Evolutionary conservation across 495 filamentous ascomycete genomes (phyloP).

Genomic region (Neurospora sublineolata): DNA sequence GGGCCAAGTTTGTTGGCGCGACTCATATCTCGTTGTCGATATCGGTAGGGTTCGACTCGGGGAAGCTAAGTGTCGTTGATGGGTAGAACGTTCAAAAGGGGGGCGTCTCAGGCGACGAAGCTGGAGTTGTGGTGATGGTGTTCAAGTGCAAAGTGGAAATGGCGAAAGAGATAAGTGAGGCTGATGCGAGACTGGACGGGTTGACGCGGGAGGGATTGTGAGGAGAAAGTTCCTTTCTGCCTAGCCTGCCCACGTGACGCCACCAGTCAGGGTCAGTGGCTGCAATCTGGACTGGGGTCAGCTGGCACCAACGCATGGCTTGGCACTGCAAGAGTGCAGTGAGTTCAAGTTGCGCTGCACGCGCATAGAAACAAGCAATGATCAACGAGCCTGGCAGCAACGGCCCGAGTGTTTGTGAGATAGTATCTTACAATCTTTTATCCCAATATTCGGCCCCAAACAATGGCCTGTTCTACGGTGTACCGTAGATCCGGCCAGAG

Average conservation of each 20-base stretch:
- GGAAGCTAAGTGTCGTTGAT: conserved; percentile 7
- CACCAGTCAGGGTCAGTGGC: not conserved
- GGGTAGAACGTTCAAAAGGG: conserved; percentile 7
- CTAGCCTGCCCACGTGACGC: conserved; percentile 21
- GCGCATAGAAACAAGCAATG: not conserved
- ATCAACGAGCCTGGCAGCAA: not conserved
- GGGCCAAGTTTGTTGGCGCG: conserved; percentile 81
- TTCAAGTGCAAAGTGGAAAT: conserved; percentile 4
- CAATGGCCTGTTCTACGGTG: not conserved
- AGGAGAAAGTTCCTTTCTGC: conserved; percentile 21
- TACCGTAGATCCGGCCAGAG: too few species aligned
- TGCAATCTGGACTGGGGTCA: not conserved
- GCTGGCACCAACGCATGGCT: not conserved
- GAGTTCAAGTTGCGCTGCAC: not conserved
- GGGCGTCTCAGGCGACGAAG: not conserved
- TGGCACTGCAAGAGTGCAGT: not conserved
- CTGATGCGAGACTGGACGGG: conserved; percentile 17
- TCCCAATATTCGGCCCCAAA: not conserved
- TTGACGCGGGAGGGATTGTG: conserved; percentile 22
- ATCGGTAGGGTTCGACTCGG: conserved; percentile 15
- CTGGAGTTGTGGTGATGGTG: not conserved
- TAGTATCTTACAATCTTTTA: not conserved
- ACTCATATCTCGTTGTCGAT: conserved; percentile 55
- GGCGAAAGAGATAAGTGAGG: conserved; percentile 9
- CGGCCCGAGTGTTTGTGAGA: not conserved